These are phyloP conservation scores for Cucumis sativus DNA, from an alignment of 306 rosid species.

Conservation along the genomic window DNA sequence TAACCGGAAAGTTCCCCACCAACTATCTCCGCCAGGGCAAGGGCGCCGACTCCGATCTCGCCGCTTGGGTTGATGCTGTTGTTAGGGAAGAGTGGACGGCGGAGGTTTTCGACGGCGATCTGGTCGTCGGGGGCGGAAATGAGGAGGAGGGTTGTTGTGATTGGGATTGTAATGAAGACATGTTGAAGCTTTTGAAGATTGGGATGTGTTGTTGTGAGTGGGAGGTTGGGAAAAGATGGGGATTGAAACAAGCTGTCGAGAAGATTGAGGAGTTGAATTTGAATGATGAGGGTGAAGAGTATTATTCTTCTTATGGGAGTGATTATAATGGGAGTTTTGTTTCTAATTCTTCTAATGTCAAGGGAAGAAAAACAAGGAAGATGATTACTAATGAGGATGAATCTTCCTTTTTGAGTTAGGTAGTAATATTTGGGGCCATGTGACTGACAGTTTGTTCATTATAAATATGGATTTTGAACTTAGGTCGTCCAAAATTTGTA, in stretches of 20 bases:
- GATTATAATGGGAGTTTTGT: slow-evolving; percentile 8
- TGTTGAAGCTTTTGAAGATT: slow-evolving; percentile 61
- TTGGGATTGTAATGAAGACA: slow-evolving; percentile 22
- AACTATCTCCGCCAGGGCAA: slow-evolving; percentile 49
- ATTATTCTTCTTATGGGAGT: slow-evolving; percentile 14
- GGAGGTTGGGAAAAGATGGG: slow-evolving; percentile 56
- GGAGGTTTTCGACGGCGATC: slow-evolving; percentile 47
- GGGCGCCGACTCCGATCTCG: slow-evolving; percentile 39
- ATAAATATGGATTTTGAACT: too few species aligned
- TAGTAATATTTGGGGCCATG: too few species aligned
- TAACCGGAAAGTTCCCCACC: slow-evolving; percentile 51
- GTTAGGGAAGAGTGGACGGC: slow-evolving; percentile 42
- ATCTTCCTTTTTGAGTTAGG: background rate
- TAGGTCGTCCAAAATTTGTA: too few species aligned
- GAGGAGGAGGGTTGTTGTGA: background rate
- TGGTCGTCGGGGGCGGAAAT: slow-evolving; percentile 9
- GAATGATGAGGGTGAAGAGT: slow-evolving; percentile 17
- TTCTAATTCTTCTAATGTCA: background rate
- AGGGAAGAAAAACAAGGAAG: background rate
- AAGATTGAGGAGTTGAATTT: slow-evolving; percentile 37
- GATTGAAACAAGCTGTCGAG: slow-evolving; percentile 44
- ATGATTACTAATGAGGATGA: background rate
- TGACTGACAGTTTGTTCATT: background rate
- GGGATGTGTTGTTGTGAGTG: slow-evolving; percentile 60
- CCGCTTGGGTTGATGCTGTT: slow-evolving; percentile 48